Evolutionary conservation across 2,329 filamentous ascomycete species (phyloP).

Genomic region (Sphaerulina musiva): DNA sequence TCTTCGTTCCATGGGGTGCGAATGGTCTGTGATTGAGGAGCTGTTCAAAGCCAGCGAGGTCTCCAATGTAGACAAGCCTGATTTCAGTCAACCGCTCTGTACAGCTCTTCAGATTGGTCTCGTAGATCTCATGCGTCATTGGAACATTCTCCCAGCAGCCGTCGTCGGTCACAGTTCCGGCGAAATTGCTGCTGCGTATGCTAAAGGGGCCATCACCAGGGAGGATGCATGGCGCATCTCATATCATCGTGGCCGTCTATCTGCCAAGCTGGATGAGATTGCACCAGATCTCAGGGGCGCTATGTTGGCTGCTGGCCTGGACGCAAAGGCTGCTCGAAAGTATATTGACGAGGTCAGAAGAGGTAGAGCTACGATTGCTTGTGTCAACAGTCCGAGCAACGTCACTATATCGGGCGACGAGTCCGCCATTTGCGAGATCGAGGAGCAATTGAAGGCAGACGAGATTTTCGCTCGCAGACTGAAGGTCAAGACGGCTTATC

Average conservation of each 20-base stretch:
- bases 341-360: constrained; percentile 9
- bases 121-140: constrained; percentile 4
- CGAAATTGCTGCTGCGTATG: constrained; percentile 32
- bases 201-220: constrained; percentile 19
- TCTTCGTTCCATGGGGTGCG: constrained; percentile 14
- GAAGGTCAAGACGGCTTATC: constrained; percentile 40
- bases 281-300: constrained; percentile 18
- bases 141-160: constrained; percentile 18
- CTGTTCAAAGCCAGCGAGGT: constrained; percentile 46
- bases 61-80: constrained; percentile 30
- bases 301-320: constrained; percentile 33
- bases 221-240: constrained; percentile 11
- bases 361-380: constrained; percentile 4
- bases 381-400: constrained; percentile 35
- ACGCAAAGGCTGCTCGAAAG: constrained; percentile 21
- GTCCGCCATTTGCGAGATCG: background rate
- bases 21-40: constrained; percentile 15
- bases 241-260: constrained; percentile 15
- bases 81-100: constrained; percentile 8
- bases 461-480: constrained; percentile 33
- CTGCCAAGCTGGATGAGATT: background rate
- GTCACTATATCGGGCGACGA: constrained; percentile 44
- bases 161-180: constrained; percentile 30
- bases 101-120: constrained; percentile 15
- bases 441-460: constrained; percentile 10